Base-by-base conservation (phyloP, 305 asterid genomes). In the Plantago coronopus region DNA sequence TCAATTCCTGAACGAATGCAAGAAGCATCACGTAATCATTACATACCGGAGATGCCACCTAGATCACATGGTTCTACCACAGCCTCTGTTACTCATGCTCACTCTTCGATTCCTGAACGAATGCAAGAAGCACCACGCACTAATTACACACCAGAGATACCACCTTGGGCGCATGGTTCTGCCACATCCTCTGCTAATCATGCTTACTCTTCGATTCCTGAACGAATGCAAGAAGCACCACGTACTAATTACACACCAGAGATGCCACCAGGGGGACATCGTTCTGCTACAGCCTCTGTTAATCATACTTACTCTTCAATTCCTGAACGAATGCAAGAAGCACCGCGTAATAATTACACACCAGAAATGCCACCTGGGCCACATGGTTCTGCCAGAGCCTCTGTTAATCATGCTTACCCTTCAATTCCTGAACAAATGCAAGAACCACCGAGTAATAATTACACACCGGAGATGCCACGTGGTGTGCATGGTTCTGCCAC, bases 271-370 rank as follows among this genome's bases (percentile, higher is more conserved):
- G 82, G 76, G 37, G 50, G 72, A n/a, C 62, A 74, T 58, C 62
- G 60, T 60, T 25, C 48, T 47, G 42, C 62, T 15, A 27, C 18
- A 31, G 74, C 73, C 61, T 67, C 80, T 25, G 22, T 73, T 29
- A 61, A 53, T 19, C 81, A 44, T 19, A 59, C 68, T 17, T 61
- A 69, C 69, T 59, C 74, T n/a, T 29, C 77, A 49, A 57, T 58
- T 56, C 70, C 76, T 51, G 66, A 72, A 68, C 62, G 61, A 16
- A 51, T 59, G 59, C 81, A 68, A 27, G 81, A 77, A 43, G 66
- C 70, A 21, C 17, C 69, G 51, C 75, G 60, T 68, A 48, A 46
- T 64, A 71, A 27, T 66, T 77, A 72, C 53, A 47, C 74, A 48
- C 65, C 57, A 17, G 57, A 50, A 20, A 50, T 21, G 57, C 37